These are phyloP conservation scores for Colletotrichum cuscutae DNA, from an alignment of 2,329 filamentous ascomycete genomes.

Conservation along the genomic window DNA sequence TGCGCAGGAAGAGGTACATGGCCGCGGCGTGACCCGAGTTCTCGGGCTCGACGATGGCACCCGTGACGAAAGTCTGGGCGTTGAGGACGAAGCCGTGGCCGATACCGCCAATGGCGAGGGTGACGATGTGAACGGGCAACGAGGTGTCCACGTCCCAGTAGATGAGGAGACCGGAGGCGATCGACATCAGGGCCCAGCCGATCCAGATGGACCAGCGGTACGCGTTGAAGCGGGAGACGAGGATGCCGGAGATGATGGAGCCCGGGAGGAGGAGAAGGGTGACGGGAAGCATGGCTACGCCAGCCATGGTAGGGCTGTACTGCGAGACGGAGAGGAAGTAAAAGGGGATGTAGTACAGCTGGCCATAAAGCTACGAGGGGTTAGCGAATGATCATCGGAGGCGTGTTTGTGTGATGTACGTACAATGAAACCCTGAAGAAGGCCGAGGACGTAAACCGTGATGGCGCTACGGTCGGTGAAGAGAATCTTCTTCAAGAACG, in stretches of 20 bases:
- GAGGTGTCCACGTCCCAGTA: conserved; percentile 33
- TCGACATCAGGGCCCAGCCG: conserved; percentile 44
- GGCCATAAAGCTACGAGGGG: conserved; percentile 40
- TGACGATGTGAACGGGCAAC: conserved; percentile 30
- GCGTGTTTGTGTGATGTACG: conserved; percentile 14
- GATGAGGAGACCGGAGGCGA: conserved; percentile 35
- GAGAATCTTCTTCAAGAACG: conserved; percentile 44
- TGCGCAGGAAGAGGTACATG: conserved; percentile 37
- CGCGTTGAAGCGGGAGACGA: conserved; percentile 45
- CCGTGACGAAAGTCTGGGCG: conserved; percentile 38
- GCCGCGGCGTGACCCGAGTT: conserved; percentile 36
- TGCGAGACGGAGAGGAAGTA: conserved; percentile 50
- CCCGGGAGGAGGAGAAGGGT: conserved; percentile 44
- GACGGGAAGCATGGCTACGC: conserved; percentile 47
- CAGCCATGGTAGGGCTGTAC: conserved; percentile 45
- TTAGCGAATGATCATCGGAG: not conserved
- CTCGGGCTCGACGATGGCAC: conserved; percentile 33
- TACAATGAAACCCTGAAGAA: conserved; percentile 47
- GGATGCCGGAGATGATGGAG: conserved; percentile 44
- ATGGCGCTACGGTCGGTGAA: conserved; percentile 43
- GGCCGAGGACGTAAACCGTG: conserved; percentile 43
- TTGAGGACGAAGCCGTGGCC: conserved; percentile 39
- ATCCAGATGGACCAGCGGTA: conserved; percentile 51
- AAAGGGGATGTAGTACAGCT: conserved; percentile 49
- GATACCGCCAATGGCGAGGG: conserved; percentile 35